These are phyloP conservation scores for Combretum micranthum DNA, from an alignment of 345 rosid species.

Conservation along the genomic window DNA sequence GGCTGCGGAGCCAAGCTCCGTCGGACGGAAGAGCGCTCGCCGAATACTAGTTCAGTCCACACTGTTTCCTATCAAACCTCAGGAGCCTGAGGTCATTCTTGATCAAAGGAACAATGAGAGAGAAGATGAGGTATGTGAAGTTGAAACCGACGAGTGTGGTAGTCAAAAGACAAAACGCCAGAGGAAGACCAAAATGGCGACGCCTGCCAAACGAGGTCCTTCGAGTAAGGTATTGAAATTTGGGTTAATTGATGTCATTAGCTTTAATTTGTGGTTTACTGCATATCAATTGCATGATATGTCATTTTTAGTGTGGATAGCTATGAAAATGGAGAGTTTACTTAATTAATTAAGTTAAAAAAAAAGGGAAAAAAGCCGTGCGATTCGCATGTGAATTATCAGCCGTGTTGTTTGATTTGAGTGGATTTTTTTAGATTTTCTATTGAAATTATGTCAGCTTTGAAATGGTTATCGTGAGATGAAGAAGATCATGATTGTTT, in stretches of 20 bases:
- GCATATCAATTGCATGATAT: too few species aligned
- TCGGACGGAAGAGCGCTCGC: conserved; percentile 28
- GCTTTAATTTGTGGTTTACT: too few species aligned
- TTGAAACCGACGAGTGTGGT: background rate
- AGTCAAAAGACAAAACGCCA: conserved; percentile 53
- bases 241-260: background rate
- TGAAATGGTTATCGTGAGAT: background rate
- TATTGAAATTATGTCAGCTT: too few species aligned
- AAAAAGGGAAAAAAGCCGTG: conserved; percentile 11
- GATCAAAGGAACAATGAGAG: conserved; percentile 23
- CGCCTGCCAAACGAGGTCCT: conserved; percentile 34
- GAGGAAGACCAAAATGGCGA: conserved; percentile 30
- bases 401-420: conserved; percentile 3
- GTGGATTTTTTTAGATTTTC: too few species aligned
- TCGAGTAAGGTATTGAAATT: conserved; percentile 38
- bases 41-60: conserved; percentile 79
- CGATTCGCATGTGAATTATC: too few species aligned
- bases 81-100: conserved; percentile 10
- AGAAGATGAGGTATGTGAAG: conserved; percentile 25
- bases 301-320: too few species aligned
- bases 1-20: conserved; percentile 8
- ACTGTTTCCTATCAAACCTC: conserved; percentile 44
- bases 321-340: background rate
- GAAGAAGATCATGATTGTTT: background rate
- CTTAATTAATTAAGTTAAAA: conserved; percentile 16